Conservation (phyloP, 1,284 basidiomycete species). For the Ganoderma lucidum region DNA sequence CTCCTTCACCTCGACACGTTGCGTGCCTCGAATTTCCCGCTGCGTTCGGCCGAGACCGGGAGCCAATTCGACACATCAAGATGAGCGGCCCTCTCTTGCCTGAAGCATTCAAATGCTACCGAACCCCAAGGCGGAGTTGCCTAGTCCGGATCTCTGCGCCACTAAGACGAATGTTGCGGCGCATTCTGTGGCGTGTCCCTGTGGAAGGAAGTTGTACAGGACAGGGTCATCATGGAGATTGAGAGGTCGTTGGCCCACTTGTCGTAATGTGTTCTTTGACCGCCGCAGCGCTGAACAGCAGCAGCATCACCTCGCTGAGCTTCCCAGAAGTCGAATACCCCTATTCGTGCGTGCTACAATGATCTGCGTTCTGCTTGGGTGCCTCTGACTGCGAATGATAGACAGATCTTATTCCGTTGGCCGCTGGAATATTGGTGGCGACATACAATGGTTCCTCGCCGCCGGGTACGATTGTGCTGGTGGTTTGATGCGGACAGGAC, state of each 20-base stretch:
- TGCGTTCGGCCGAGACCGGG: background rate
- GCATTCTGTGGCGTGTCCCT: background rate
- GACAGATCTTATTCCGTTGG: background rate
- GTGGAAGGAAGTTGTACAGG: background rate
- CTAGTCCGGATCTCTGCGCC: background rate
- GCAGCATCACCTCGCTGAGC: background rate
- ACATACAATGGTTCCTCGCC: background rate
- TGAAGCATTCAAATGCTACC: background rate
- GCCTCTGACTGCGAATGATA: no score
- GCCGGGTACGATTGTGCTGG: constrained; percentile 21
- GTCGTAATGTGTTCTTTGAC: background rate
- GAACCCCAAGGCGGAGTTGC: constrained; percentile 1
- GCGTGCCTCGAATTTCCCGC: background rate
- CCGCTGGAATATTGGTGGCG: constrained; percentile 7
- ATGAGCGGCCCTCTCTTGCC: background rate
- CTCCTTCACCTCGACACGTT: background rate
- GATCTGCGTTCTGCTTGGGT: background rate
- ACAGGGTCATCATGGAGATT: background rate
- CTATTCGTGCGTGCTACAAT: background rate
- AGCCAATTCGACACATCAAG: background rate
- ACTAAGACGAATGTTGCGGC: background rate
- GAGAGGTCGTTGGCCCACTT: background rate
- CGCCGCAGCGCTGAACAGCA: background rate
- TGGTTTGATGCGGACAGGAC: constrained; percentile 15
- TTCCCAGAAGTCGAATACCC: background rate